These are phyloP conservation scores for Tricholoma terreum DNA, from an alignment of 768 basidiomycete species.

Conservation along the genomic window DNA sequence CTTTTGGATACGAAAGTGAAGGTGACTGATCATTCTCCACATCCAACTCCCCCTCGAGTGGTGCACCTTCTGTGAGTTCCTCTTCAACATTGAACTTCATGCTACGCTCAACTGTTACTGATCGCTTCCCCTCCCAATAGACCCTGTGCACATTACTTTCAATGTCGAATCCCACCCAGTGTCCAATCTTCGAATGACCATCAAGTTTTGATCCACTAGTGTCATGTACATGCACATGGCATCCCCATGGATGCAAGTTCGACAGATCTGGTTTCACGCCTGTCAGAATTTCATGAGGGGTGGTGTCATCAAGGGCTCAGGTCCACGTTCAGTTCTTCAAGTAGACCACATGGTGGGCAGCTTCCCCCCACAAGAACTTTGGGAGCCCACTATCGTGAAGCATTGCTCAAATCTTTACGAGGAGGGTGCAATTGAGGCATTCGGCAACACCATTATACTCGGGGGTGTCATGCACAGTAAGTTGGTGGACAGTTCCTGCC, in stretches of 20 bases:
- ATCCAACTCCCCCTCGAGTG: conserved; percentile 4
- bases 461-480: conserved; percentile 32
- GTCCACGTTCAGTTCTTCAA: conserved; percentile 33
- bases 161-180: conserved; percentile 34
- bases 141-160: conserved; percentile 27
- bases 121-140: conserved; percentile 30
- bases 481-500: conserved; percentile 28
- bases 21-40: not conserved
- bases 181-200: conserved; percentile 19
- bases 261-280: conserved; percentile 27
- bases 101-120: conserved; percentile 24
- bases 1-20: not conserved
- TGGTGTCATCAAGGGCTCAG: conserved; percentile 17
- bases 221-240: conserved; percentile 25
- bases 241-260: conserved; percentile 28
- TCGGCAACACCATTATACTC: conserved; percentile 38
- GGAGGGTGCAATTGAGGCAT: conserved; percentile 28
- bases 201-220: conserved; percentile 22
- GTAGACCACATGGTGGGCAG: conserved; percentile 28
- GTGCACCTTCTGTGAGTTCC: not conserved
- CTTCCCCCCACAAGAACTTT: conserved; percentile 35
- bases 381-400: conserved; percentile 24
- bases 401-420: conserved; percentile 25
- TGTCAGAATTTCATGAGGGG: conserved; percentile 21
- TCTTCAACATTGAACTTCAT: conserved; percentile 8